phyloP scores from a whole-genome alignment of 352 stramenopile genomes.

The Thalassiosira hispida region DNA sequence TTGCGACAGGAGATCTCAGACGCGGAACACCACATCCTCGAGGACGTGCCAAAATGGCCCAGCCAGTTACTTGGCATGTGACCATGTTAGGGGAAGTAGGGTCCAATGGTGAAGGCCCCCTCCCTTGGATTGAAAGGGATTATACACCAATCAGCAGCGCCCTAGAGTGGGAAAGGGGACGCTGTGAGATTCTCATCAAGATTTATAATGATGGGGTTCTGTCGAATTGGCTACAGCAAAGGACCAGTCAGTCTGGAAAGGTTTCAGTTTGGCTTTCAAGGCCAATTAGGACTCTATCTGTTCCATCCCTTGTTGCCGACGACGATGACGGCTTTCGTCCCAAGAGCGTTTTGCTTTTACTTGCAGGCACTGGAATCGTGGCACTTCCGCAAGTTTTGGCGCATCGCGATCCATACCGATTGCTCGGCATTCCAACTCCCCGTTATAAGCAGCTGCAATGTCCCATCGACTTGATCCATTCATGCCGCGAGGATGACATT shows the following conservation, averaged over 20 bases:
- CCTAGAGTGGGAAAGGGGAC: slow-evolving; percentile 31
- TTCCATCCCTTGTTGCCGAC: slow-evolving; percentile 22
- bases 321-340: slow-evolving; percentile 25
- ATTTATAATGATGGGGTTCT: slow-evolving; percentile 29
- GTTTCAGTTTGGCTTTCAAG: slow-evolving; percentile 30
- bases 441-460: slow-evolving; percentile 29
- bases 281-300: slow-evolving; percentile 26
- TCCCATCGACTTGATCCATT: slow-evolving; percentile 33
- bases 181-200: slow-evolving; percentile 29
- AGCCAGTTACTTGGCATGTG: slow-evolving; percentile 40
- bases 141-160: slow-evolving; percentile 40
- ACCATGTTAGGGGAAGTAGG: slow-evolving; percentile 35
- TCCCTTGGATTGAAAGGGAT: slow-evolving; percentile 44
- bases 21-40: slow-evolving; percentile 30
- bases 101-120: slow-evolving; percentile 33
- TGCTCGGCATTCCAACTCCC: slow-evolving; percentile 28
- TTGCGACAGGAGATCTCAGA: slow-evolving; percentile 33
- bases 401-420: slow-evolving; percentile 23
- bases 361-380: slow-evolving; percentile 44
- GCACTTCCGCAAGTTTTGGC: slow-evolving; percentile 42
- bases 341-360: slow-evolving; percentile 27
- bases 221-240: slow-evolving; percentile 34
- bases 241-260: not conserved
- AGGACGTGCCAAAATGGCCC: not conserved
- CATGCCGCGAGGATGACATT: slow-evolving; percentile 39